A percentile compares a stretch with the other conserved stretches of the same genome.
These are phyloP conservation scores for Ganoderma lucidum DNA, from an alignment of 1,284 basidiomycete genomes.

Conservation along the genomic window DNA sequence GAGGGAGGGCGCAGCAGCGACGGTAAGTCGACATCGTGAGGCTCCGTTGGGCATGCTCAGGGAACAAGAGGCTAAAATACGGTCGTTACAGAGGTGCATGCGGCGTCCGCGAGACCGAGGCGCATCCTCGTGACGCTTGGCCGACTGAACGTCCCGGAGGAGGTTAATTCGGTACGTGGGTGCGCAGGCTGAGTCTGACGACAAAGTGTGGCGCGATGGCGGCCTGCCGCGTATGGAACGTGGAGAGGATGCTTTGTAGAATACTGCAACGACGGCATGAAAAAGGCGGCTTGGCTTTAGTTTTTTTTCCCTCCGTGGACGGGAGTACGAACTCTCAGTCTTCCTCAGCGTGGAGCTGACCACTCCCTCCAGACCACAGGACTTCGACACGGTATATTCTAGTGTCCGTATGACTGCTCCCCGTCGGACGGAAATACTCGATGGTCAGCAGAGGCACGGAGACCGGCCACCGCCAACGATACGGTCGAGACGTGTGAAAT, in stretches of 20 bases:
- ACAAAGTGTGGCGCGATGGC: background rate
- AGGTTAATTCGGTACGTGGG: conserved; percentile 8
- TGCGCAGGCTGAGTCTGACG: background rate
- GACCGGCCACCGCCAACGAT: background rate
- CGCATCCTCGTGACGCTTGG: conserved; percentile 12
- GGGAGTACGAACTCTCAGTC: background rate
- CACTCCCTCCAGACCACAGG: background rate
- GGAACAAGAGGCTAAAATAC: conserved; percentile 2
- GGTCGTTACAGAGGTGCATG: background rate
- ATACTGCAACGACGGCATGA: background rate
- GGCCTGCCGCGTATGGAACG: background rate
- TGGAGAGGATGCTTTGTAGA: background rate
- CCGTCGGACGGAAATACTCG: background rate
- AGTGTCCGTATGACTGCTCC: background rate
- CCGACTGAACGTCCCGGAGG: background rate
- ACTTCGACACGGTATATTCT: background rate
- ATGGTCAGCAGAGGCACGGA: background rate
- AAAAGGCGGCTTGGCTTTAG: background rate
- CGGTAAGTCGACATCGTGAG: background rate
- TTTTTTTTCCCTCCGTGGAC: background rate
- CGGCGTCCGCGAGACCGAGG: background rate
- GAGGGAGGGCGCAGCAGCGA: background rate
- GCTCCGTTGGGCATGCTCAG: background rate
- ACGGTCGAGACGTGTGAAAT: background rate
- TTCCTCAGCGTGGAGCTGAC: background rate